Conservation (phyloP, 495 filamentous ascomycete genomes). For the Rhypophila decipiens region DNA sequence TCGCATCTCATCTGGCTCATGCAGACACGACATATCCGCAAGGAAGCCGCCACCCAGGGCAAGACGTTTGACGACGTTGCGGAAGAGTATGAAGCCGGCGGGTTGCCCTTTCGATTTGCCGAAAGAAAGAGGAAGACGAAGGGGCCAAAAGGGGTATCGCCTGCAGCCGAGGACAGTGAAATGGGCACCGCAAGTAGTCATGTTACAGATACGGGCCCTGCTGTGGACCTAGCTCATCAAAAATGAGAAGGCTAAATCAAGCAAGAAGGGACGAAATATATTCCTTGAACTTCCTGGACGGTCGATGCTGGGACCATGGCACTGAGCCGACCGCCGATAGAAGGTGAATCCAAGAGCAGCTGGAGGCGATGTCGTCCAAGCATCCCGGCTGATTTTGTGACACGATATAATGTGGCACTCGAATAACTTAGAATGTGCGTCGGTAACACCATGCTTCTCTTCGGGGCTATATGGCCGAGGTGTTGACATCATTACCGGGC, state of each 20-base stretch:
- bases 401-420: no score
- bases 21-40: constrained; percentile 54
- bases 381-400: no score
- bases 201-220: not conserved
- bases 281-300: no score
- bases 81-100: constrained; percentile 29
- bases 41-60: constrained; percentile 48
- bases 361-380: no score
- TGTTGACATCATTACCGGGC: no score
- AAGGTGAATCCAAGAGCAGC: no score
- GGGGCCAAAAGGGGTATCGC: not conserved
- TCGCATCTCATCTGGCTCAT: constrained; percentile 64
- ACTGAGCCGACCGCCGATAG: no score
- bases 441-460: no score
- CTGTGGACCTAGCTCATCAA: no score
- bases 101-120: constrained; percentile 34
- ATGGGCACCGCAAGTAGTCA: not conserved
- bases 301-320: no score
- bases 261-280: not conserved
- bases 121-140: constrained; percentile 22
- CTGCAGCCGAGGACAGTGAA: not conserved
- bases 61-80: constrained; percentile 60
- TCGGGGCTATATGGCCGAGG: no score
- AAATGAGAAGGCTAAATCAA: not conserved
- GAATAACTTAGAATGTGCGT: no score